phyloP scores from a whole-genome alignment of 108 stramenopile species.

The Bacterosira constricta region DNA sequence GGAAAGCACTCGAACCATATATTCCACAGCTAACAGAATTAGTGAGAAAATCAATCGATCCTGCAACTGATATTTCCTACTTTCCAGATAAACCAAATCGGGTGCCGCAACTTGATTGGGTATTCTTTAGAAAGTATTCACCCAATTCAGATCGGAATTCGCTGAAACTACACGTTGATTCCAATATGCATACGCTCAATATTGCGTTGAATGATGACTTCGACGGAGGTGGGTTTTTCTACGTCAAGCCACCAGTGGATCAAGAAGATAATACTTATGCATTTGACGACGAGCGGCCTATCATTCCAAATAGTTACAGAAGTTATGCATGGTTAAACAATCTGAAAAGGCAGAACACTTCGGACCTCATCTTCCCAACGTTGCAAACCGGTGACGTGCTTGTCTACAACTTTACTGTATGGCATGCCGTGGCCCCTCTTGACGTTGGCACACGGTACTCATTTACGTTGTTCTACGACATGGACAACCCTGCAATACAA shows the following conservation, averaged over 20 bases:
- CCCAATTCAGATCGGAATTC: constrained; percentile 20
- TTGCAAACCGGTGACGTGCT: constrained; percentile 26
- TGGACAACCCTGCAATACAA: constrained; percentile 23
- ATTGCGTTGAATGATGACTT: constrained; percentile 48
- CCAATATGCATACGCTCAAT: constrained; percentile 37
- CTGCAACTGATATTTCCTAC: background rate
- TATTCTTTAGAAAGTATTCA: constrained; percentile 40
- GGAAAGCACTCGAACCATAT: constrained; percentile 7
- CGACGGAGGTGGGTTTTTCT: constrained; percentile 37
- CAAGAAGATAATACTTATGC: background rate
- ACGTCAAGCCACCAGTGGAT: constrained; percentile 19
- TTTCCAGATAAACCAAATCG: constrained; percentile 8
- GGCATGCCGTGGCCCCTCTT: constrained; percentile 35
- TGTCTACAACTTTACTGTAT: constrained; percentile 37
- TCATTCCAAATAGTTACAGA: background rate
- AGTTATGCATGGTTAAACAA: constrained; percentile 11
- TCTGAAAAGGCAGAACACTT: constrained; percentile 20
- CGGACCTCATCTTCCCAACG: constrained; percentile 27
- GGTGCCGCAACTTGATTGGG: constrained; percentile 27
- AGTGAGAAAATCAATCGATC: background rate
- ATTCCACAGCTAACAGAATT: background rate
- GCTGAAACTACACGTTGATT: constrained; percentile 29
- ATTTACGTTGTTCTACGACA: constrained; percentile 21
- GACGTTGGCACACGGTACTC: constrained; percentile 21
- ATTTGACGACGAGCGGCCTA: background rate